A percentile compares a stretch with the other conserved stretches of the same genome.
phyloP scores from a whole-genome alignment of 495 filamentous ascomycete species.

The Podospora anserina region DNA sequence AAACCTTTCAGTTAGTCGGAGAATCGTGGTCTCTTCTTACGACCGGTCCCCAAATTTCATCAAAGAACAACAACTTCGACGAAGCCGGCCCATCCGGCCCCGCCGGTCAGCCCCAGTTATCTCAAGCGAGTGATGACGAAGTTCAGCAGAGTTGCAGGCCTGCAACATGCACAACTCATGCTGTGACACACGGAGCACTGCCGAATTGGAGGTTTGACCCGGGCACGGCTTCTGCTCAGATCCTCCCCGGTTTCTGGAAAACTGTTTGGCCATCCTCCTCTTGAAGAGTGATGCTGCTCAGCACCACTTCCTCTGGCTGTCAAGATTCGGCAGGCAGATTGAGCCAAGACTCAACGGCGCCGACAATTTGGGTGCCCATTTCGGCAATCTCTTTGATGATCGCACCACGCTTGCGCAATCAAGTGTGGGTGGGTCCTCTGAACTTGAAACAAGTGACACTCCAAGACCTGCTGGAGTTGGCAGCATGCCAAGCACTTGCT shows the following conservation, averaged over 20 bases:
- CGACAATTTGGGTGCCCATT: not conserved
- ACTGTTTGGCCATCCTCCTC: not conserved
- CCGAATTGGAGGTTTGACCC: not conserved
- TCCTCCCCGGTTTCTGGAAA: not conserved
- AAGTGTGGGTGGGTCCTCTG: not conserved
- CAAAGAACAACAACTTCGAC: not conserved
- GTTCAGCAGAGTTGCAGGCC: not conserved
- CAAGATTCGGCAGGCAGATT: not conserved
- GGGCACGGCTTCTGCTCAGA: not conserved
- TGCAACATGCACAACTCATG: not conserved
- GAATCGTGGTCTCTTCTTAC: not conserved
- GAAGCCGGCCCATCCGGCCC: not conserved
- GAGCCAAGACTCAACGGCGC: constrained; percentile 1
- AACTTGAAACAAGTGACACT: not conserved
- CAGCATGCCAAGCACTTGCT: not conserved
- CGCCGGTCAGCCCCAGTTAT: not conserved
- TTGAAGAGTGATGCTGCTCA: not conserved
- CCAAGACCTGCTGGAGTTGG: not conserved
- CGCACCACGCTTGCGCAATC: not conserved
- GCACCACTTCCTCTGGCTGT: not conserved
- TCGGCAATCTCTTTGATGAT: constrained; percentile 1
- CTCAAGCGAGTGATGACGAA: not conserved
- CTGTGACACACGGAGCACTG: not conserved
- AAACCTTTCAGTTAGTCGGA: too few relatives aligned
- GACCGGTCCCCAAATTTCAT: not conserved